Percentiles rank a stretch among this genome's conserved stretches.
Conservation (phyloP, 164 flowering plant genomes). For the Houttuynia cordata region DNA sequence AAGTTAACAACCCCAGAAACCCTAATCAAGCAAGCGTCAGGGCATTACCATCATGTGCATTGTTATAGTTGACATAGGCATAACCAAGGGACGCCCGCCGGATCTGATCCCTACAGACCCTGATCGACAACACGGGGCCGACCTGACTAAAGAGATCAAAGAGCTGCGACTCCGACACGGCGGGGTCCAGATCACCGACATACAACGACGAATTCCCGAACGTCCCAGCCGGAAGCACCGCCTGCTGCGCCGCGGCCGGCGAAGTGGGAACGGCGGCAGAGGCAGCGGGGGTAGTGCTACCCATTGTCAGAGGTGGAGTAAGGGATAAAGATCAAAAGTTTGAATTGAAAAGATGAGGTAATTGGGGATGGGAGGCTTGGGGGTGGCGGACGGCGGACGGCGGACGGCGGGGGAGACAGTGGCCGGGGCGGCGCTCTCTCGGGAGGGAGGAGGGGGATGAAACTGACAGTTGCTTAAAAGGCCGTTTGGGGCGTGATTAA, state of each 20-base stretch:
- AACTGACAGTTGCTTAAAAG: too few species aligned
- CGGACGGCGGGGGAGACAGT: too few species aligned
- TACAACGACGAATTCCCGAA: constrained; percentile 42
- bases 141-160: constrained; percentile 44
- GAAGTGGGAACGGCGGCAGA: constrained; percentile 3
- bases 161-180: constrained; percentile 36
- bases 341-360: too few species aligned
- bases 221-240: constrained; percentile 5
- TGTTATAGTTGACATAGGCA: constrained; percentile 50
- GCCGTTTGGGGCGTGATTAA: too few species aligned
- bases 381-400: too few species aligned
- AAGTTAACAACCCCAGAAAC: background rate
- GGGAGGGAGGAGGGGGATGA: too few species aligned
- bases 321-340: constrained; percentile 1
- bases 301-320: too few species aligned
- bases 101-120: constrained; percentile 60
- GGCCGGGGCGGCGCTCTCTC: too few species aligned
- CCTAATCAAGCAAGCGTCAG: too few species aligned
- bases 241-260: constrained; percentile 3
- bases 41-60: constrained; percentile 40
- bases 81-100: constrained; percentile 49
- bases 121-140: constrained; percentile 39
- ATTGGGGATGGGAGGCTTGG: too few species aligned
- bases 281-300: constrained; percentile 8
- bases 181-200: constrained; percentile 62